Conservation (phyloP, 31 red algal genomes). For the Asparagopsis taxiformis region DNA sequence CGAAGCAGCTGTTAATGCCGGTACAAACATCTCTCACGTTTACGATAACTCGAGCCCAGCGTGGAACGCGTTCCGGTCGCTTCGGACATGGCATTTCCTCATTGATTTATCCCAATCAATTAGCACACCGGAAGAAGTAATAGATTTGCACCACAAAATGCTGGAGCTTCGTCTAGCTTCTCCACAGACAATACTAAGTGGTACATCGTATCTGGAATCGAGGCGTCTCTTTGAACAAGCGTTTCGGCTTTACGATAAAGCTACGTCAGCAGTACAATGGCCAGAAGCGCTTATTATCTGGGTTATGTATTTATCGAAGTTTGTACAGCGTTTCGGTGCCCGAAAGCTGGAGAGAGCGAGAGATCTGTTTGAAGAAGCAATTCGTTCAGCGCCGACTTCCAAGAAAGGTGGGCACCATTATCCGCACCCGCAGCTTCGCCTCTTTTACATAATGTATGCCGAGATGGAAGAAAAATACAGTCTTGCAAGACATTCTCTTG, state of each 20-base stretch:
- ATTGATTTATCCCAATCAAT: conserved; percentile 65
- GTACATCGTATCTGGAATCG: conserved; percentile 54
- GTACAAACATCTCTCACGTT: conserved; percentile 21
- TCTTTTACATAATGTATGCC: conserved; percentile 77
- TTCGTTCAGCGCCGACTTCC: conserved; percentile 45
- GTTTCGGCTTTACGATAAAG: conserved; percentile 69
- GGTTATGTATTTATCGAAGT: conserved; percentile 52
- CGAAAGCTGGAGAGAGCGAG: conserved; percentile 67
- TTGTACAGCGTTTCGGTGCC: conserved; percentile 59
- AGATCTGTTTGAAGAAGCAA: conserved; percentile 85
- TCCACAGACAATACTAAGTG: conserved; percentile 63
- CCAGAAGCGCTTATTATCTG: conserved; percentile 64
- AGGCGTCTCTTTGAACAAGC: conserved; percentile 62
- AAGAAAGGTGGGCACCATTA: conserved; percentile 20
- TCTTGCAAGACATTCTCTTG: conserved; percentile 34
- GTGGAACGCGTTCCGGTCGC: conserved; percentile 49
- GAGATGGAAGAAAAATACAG: conserved; percentile 78
- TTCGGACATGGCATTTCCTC: conserved; percentile 62
- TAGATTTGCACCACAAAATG: conserved; percentile 60
- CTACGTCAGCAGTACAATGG: conserved; percentile 47
- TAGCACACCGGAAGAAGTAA: conserved; percentile 30
- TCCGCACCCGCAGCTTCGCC: conserved; percentile 26
- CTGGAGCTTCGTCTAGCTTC: conserved; percentile 57
- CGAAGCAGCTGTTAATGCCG: conserved; percentile 21
- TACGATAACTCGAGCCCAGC: conserved; percentile 49